Conservation (phyloP, 2,329 filamentous ascomycete genomes). For the Camillea tinctor region DNA sequence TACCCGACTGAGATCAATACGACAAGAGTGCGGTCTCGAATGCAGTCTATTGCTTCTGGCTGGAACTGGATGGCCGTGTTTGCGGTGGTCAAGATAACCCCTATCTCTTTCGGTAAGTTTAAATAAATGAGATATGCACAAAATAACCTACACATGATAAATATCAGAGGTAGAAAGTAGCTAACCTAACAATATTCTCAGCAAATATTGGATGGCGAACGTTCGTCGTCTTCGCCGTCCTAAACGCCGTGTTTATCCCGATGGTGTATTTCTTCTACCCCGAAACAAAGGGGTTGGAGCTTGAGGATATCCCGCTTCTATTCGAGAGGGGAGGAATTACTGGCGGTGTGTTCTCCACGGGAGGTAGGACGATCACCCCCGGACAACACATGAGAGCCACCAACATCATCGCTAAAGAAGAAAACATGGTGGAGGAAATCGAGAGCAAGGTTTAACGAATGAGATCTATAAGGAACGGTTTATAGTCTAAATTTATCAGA, state of each 20-base stretch:
- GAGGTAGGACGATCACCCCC: conserved; percentile 28
- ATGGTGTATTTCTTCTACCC: conserved; percentile 43
- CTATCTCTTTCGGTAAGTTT: conserved; percentile 17
- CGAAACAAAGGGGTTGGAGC: conserved; percentile 41
- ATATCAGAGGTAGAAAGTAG: neutral
- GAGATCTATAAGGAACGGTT: neutral
- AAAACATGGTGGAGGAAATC: neutral
- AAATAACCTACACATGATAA: neutral
- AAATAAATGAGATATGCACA: neutral
- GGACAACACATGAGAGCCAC: conserved; percentile 10
- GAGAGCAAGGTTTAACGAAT: neutral
- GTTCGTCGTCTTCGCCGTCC: conserved; percentile 29
- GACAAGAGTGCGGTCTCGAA: conserved; percentile 38
- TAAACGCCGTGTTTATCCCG: conserved; percentile 27
- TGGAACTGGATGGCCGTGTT: conserved; percentile 26
- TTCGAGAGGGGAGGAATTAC: conserved; percentile 38
- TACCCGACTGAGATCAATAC: conserved; percentile 42
- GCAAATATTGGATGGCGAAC: conserved; percentile 29
- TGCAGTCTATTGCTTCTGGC: conserved; percentile 38
- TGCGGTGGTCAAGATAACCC: conserved; percentile 21
- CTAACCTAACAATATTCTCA: conserved; percentile 18
- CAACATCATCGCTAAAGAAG: neutral
- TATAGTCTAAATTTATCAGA: neutral
- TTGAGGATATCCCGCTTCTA: conserved; percentile 44
- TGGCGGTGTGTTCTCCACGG: conserved; percentile 35